phyloP scores from a whole-genome alignment of 768 basidiomycete species.

The Cystobasidium ongulense region DNA sequence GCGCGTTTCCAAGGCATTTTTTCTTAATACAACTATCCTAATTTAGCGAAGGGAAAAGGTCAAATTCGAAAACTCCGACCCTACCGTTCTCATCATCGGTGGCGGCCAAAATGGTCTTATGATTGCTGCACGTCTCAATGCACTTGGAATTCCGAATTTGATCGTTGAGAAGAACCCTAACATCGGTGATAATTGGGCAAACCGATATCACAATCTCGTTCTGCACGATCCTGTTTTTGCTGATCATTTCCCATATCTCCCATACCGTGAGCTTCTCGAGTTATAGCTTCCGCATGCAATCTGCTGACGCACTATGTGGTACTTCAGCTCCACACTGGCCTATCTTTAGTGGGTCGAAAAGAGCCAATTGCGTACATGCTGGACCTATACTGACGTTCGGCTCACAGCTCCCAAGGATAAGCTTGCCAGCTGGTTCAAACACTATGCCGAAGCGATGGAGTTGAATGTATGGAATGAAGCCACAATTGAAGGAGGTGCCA shows the following conservation, averaged over 20 bases:
- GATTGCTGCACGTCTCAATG: conserved; percentile 59
- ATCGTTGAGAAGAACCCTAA: conserved; percentile 58
- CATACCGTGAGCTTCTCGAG: conserved; percentile 41
- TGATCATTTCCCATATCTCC: conserved; percentile 56
- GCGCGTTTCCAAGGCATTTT: no score
- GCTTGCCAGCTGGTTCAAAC: conserved; percentile 44
- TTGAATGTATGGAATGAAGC: conserved; percentile 38
- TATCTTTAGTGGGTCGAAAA: conserved; percentile 37
- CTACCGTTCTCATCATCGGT: conserved; percentile 53
- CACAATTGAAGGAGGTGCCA: conserved; percentile 35
- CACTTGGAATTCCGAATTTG: conserved; percentile 53
- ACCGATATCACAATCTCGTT: conserved; percentile 60
- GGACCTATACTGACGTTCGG: background rate
- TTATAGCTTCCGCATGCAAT: background rate
- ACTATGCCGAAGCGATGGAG: conserved; percentile 40
- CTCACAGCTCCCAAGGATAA: conserved; percentile 39
- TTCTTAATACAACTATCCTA: conserved; percentile 32
- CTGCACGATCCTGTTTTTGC: conserved; percentile 50
- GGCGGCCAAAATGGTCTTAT: conserved; percentile 61
- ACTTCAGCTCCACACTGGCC: conserved; percentile 41
- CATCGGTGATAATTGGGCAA: conserved; percentile 61
- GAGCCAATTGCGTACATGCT: conserved; percentile 18
- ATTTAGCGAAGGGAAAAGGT: conserved; percentile 34
- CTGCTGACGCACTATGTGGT: background rate
- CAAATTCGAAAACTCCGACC: conserved; percentile 52